These are phyloP conservation scores for Rhizopogon rudus DNA, from an alignment of 768 basidiomycete species.

Conservation along the genomic window DNA sequence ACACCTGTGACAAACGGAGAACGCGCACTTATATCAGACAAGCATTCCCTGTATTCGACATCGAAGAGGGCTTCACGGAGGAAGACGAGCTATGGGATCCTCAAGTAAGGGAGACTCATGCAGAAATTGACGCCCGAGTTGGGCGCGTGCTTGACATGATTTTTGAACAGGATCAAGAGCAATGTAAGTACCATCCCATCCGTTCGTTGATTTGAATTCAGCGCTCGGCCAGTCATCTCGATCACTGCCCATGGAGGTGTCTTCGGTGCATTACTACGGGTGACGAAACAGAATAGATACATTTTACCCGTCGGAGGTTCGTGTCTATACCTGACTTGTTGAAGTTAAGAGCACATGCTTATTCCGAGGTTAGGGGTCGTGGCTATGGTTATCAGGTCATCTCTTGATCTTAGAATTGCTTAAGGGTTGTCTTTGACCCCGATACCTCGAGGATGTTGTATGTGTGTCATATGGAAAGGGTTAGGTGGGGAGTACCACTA, in stretches of 20 bases:
- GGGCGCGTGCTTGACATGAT: constrained; percentile 48
- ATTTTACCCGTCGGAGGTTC: constrained; percentile 60
- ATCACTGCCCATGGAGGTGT: constrained; percentile 65
- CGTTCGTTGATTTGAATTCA: background rate
- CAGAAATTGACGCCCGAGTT: constrained; percentile 44
- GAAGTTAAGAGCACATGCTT: background rate
- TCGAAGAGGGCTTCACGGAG: constrained; percentile 58
- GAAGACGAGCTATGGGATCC: constrained; percentile 58
- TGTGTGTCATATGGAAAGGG: no score
- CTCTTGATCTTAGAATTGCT: background rate
- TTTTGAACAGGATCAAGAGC: constrained; percentile 39
- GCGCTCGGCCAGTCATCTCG: constrained; percentile 45
- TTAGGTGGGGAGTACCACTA: no score
- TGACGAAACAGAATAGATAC: constrained; percentile 41
- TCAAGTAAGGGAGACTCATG: constrained; percentile 47
- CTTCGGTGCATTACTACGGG: constrained; percentile 49
- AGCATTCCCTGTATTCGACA: constrained; percentile 43
- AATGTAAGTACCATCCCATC: constrained; percentile 36
- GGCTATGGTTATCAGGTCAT: constrained; percentile 16
- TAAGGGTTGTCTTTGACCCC: background rate
- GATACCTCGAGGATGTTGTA: no score
- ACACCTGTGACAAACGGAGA: constrained; percentile 67
- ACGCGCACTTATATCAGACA: constrained; percentile 41
- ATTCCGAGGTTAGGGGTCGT: constrained; percentile 18
- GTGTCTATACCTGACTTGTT: constrained; percentile 9